Evolutionary conservation across 768 basidiomycete genomes (phyloP).

Genomic region (Calocera viscosa): DNA sequence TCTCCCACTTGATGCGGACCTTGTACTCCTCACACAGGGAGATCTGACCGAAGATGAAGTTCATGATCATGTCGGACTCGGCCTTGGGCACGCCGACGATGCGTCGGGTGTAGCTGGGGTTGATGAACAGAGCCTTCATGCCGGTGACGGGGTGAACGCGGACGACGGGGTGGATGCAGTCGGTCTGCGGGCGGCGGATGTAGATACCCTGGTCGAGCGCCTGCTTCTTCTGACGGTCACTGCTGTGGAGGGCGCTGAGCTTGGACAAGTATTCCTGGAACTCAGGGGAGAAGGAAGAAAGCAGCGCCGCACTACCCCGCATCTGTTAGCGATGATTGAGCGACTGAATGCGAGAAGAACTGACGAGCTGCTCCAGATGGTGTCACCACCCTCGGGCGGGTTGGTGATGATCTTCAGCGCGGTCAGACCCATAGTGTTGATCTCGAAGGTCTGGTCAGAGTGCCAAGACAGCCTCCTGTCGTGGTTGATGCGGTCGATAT

Average conservation of each 20-base stretch:
- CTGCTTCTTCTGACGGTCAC: slow-evolving; percentile 24
- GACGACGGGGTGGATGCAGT: slow-evolving; percentile 29
- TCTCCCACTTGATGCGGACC: slow-evolving; percentile 29
- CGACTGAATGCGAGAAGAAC: neutral
- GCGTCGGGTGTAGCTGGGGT: slow-evolving; percentile 26
- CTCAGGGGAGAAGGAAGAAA: slow-evolving; percentile 23
- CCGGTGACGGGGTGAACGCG: slow-evolving; percentile 30
- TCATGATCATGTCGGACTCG: slow-evolving; percentile 27
- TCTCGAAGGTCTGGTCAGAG: slow-evolving; percentile 28
- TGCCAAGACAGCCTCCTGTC: neutral
- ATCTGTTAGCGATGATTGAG: neutral
- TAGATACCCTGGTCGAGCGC: slow-evolving; percentile 20
- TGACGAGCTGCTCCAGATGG: slow-evolving; percentile 10
- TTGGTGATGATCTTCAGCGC: slow-evolving; percentile 25
- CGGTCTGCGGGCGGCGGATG: slow-evolving; percentile 27
- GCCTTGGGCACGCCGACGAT: slow-evolving; percentile 27
- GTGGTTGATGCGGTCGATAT: neutral
- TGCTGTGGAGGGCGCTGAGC: slow-evolving; percentile 22
- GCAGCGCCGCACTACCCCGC: slow-evolving; percentile 19
- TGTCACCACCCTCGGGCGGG: slow-evolving; percentile 27
- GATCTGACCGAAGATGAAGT: slow-evolving; percentile 25
- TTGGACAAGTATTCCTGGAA: slow-evolving; percentile 23
- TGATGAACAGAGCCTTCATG: slow-evolving; percentile 27
- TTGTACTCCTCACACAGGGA: slow-evolving; percentile 25
- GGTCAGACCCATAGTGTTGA: slow-evolving; percentile 27